Percentiles rank a stretch among this genome's conserved stretches.
Conservation (phyloP, 345 rosid genomes). For the Noccaea caerulescens region DNA sequence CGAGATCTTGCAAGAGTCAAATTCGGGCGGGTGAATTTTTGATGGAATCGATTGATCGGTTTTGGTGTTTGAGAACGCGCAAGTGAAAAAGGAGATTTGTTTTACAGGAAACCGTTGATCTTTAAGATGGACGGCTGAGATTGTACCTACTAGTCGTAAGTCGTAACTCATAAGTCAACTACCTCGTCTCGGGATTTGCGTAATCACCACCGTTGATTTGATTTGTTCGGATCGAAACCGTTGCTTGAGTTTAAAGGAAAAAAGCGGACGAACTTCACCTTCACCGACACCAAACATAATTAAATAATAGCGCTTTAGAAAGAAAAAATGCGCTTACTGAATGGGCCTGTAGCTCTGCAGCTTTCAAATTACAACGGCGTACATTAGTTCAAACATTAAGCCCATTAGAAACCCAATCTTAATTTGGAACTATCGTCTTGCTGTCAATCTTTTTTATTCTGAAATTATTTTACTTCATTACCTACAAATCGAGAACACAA, state of each 20-base stretch:
- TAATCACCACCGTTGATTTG: slow-evolving; percentile 44
- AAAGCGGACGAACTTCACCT: slow-evolving; percentile 36
- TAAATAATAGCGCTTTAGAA: not conserved
- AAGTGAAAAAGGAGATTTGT: slow-evolving; percentile 20
- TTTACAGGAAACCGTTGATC: slow-evolving; percentile 26
- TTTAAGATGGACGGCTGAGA: slow-evolving; percentile 22
- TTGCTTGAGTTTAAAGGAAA: slow-evolving; percentile 35
- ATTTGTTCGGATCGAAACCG: slow-evolving; percentile 32
- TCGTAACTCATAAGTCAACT: slow-evolving; percentile 18
- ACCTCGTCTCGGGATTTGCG: slow-evolving; percentile 20
- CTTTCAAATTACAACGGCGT: not conserved
- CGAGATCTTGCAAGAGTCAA: slow-evolving; percentile 42
- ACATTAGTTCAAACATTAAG: not conserved
- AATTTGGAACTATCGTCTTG: too few species aligned
- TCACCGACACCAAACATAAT: slow-evolving; percentile 26
- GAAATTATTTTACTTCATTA: too few species aligned
- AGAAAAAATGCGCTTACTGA: not conserved
- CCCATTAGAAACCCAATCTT: not conserved
- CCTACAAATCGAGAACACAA: too few species aligned
- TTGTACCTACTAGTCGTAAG: slow-evolving; percentile 14
- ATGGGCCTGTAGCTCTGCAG: slow-evolving; percentile 2
- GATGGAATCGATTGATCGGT: slow-evolving; percentile 31
- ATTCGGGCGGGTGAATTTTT: slow-evolving; percentile 26
- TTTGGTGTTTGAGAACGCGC: not conserved
- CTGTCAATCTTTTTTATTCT: too few species aligned